Base-by-base conservation (phyloP, 1,284 basidiomycete genomes). In the Rhizoctonia solani region DNA sequence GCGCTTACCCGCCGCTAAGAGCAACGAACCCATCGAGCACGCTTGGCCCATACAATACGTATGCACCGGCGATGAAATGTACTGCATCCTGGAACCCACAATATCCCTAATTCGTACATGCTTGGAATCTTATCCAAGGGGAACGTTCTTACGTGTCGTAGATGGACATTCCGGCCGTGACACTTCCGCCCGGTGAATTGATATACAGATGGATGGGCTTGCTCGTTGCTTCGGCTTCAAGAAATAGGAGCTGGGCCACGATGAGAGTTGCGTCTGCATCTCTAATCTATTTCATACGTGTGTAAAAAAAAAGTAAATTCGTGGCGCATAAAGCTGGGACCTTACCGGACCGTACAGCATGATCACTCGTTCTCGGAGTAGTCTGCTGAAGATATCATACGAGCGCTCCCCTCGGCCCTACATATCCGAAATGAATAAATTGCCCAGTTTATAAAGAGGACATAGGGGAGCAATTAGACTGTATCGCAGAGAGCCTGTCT, bases 191-290 rank as follows among this genome's bases (percentile, higher is more conserved):
- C 0, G 95, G 94, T 4, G 92, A 94, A 78, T 96, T 97, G 74
- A 96, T 95, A 78, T 95, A 96, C 21, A 97, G 79, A 74, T 95
- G 92, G 68, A 97, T 95, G 1, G 94, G 95, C 74, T 93, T 92
- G 14, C 87, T 86, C 0, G 92, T 87, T 72, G 95, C 92, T 77
- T 96, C 94, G 0, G 95, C 94, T 79, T 97, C 95, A 58, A 97
- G 83, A 77, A 95, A 97, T 42, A 97, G 85, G 1, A 97, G 80
- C 74, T 96, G 94, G 0, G 94, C 92, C 4, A 96, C 93, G 39
- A 88, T 82, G 65, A 95, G 81, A 1, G 92, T 89, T 1, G 94
- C 89, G 74, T 92, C 89, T 21, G 84, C 83, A 77, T 96, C 93
- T 71, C 85, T 83, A 74, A 96, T 92, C 93, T 95, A 72, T 25